phyloP scores from a whole-genome alignment of 2,329 filamentous ascomycete genomes.

The Didymella pomorum region DNA sequence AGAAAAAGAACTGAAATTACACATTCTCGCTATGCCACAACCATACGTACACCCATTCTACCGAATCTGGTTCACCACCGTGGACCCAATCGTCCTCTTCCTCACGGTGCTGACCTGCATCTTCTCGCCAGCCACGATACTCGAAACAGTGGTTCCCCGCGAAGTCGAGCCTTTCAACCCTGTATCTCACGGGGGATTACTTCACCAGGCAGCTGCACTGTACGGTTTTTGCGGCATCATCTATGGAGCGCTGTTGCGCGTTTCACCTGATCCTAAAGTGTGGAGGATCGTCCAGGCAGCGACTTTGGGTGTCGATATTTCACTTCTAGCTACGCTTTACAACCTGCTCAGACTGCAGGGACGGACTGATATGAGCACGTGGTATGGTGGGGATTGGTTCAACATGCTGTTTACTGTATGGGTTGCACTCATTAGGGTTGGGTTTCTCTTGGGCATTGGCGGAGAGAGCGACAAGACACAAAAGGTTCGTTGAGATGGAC shows the following conservation, averaged over 20 bases:
- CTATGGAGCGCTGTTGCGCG: conserved; percentile 18
- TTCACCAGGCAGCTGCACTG: conserved; percentile 17
- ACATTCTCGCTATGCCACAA: conserved; percentile 6
- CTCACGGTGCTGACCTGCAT: conserved; percentile 22
- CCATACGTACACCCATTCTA: conserved; percentile 22
- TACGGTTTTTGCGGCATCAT: conserved; percentile 21
- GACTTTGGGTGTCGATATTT: conserved; percentile 15
- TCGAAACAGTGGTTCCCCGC: conserved; percentile 11
- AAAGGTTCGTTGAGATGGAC: neutral
- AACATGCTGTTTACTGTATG: conserved; percentile 20
- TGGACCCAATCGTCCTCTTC: conserved; percentile 22
- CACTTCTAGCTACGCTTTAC: conserved; percentile 10
- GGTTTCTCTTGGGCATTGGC: conserved; percentile 17
- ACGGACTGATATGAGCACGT: neutral
- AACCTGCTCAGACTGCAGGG: conserved; percentile 7
- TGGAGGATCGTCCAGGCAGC: conserved; percentile 24
- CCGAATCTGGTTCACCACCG: conserved; percentile 23
- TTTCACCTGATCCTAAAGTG: conserved; percentile 14
- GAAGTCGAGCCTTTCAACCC: conserved; percentile 7
- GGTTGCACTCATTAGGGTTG: conserved; percentile 17
- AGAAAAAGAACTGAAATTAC: neutral
- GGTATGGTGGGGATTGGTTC: conserved; percentile 17
- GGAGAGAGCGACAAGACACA: neutral
- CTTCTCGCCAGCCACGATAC: conserved; percentile 8
- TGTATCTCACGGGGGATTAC: conserved; percentile 8